phyloP scores from a whole-genome alignment of 202 grass and related monocot species.

The Tripidium arundinaceum region DNA sequence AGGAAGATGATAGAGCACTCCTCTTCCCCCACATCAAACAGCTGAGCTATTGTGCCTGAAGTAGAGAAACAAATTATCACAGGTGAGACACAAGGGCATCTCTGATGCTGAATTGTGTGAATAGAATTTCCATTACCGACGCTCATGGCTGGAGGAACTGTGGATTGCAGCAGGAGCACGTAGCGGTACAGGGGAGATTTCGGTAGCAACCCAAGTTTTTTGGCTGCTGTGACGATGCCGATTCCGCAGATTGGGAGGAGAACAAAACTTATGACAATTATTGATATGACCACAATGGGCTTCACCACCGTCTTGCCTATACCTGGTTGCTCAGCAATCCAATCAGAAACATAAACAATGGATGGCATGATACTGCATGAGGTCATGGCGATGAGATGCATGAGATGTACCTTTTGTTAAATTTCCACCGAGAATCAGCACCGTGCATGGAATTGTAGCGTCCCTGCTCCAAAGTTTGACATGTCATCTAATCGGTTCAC shows the following conservation, averaged over 20 bases:
- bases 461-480: conserved; percentile 32
- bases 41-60: conserved; percentile 49
- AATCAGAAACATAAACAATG: not conserved
- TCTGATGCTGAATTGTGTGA: not conserved
- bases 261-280: conserved; percentile 34
- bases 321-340: conserved; percentile 14
- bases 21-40: conserved; percentile 47
- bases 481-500: not conserved
- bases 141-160: conserved; percentile 58
- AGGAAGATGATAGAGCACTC: conserved; percentile 45
- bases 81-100: not conserved
- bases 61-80: not conserved
- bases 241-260: conserved; percentile 47
- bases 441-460: conserved; percentile 56
- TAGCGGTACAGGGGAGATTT: conserved; percentile 50
- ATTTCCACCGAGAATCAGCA: conserved; percentile 60
- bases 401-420: conserved; percentile 47
- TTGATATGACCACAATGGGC: conserved; percentile 19
- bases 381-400: not conserved
- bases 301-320: conserved; percentile 36
- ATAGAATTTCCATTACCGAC: conserved; percentile 24
- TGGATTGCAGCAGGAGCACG: conserved; percentile 60
- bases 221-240: conserved; percentile 33
- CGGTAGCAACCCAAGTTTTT: conserved; percentile 49
- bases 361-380: not conserved